A percentile compares a stretch with the other conserved stretches of the same genome.
These are phyloP conservation scores for Dentipellis sp. DNA, from an alignment of 768 basidiomycete species.

Conservation along the genomic window DNA sequence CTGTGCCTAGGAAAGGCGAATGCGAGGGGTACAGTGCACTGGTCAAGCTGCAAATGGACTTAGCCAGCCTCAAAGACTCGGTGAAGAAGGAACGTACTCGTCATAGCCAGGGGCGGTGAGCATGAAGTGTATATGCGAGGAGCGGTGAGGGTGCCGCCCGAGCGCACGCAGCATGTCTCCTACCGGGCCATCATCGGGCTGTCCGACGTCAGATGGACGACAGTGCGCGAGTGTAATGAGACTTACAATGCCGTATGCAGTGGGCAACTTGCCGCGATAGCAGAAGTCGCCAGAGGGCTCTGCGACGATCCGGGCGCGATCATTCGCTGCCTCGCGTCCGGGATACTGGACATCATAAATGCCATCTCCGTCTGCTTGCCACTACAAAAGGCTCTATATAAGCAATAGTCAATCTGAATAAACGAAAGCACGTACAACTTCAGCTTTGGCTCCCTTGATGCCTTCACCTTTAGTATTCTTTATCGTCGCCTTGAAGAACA, in stretches of 20 bases:
- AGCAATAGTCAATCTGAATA: neutral
- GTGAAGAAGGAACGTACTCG: constrained; percentile 13
- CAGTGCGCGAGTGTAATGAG: neutral
- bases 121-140: constrained; percentile 25
- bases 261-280: constrained; percentile 25
- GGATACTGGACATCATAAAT: constrained; percentile 26
- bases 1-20: constrained; percentile 27
- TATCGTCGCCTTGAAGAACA: constrained; percentile 27
- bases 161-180: constrained; percentile 21
- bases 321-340: constrained; percentile 16
- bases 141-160: constrained; percentile 25
- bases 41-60: constrained; percentile 10
- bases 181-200: constrained; percentile 22
- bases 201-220: constrained; percentile 4
- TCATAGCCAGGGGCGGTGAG: constrained; percentile 26
- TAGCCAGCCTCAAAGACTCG: neutral
- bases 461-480: constrained; percentile 26
- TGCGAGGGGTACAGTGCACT: constrained; percentile 25
- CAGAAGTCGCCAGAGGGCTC: constrained; percentile 21
- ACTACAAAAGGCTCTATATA: constrained; percentile 13
- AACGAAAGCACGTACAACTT: constrained; percentile 19
- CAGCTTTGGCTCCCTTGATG: constrained; percentile 23
- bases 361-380: constrained; percentile 33
- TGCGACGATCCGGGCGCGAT: constrained; percentile 23
- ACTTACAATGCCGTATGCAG: constrained; percentile 23